Evolutionary conservation across 2,329 filamentous ascomycete genomes (phyloP).

Genomic region (Colletotrichum orchidophilum): DNA sequence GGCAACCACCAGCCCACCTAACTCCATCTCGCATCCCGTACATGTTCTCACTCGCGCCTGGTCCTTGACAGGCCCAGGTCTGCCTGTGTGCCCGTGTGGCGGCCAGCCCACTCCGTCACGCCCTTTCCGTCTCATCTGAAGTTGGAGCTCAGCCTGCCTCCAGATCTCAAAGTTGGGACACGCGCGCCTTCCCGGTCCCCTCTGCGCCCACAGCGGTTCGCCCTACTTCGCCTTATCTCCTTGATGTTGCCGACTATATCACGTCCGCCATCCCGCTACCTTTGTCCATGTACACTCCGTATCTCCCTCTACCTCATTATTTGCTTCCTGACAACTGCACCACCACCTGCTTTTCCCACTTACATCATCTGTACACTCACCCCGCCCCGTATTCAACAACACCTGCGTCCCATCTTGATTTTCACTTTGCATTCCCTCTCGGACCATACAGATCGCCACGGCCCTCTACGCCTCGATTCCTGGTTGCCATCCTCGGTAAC

Average conservation of each 20-base stretch:
- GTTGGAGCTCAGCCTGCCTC: not conserved
- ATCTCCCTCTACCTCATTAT: not conserved
- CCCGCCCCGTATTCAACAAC: not conserved
- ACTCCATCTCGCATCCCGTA: not conserved
- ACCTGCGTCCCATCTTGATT: not conserved
- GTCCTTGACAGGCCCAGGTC: not conserved
- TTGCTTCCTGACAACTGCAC: not conserved
- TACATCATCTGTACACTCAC: not conserved
- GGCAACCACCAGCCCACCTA: not conserved
- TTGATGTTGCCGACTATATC: not conserved
- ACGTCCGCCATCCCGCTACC: not conserved
- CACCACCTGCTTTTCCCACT: too few relatives aligned
- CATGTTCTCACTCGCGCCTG: not conserved
- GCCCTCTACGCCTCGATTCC: not conserved
- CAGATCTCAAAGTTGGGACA: not conserved
- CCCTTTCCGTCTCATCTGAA: slow-evolving; percentile 3
- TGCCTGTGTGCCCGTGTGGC: not conserved
- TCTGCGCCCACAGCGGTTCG: not conserved
- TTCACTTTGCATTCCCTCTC: too few relatives aligned
- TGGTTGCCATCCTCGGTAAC: not conserved
- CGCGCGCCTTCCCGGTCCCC: not conserved
- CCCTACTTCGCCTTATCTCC: not conserved
- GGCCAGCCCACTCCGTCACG: not conserved
- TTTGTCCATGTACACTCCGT: not conserved
- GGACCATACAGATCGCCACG: too few relatives aligned